Percentiles rank a stretch among this genome's conserved stretches.
Evolutionary conservation across 768 basidiomycete species (phyloP).

Genomic region (Solioccasus polychromus): DNA sequence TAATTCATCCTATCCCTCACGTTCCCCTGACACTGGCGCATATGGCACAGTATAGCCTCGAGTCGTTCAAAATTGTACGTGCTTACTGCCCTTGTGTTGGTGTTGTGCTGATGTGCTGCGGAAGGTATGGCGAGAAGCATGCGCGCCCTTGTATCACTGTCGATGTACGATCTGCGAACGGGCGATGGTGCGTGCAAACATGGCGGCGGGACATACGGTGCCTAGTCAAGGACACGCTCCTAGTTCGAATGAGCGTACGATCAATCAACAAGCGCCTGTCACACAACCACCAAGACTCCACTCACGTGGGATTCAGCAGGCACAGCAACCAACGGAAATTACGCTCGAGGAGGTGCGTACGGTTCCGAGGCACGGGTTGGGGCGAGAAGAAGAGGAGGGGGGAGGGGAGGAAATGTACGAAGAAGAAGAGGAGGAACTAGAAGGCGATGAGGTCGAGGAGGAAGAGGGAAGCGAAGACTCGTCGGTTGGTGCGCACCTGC

Average conservation of each 20-base stretch:
- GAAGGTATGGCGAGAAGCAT: constrained; percentile 75
- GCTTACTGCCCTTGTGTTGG: neutral
- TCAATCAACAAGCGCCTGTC: constrained; percentile 3
- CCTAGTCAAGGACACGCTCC: constrained; percentile 25
- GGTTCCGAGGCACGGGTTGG: constrained; percentile 17
- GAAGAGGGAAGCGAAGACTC: constrained; percentile 31
- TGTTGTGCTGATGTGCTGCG: constrained; percentile 1
- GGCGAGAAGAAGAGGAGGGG: constrained; percentile 32
- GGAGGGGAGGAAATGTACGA: constrained; percentile 23
- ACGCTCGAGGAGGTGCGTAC: constrained; percentile 24
- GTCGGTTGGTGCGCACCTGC: constrained; percentile 6
- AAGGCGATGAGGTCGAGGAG: constrained; percentile 26
- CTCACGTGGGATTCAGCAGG: constrained; percentile 9
- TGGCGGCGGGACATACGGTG: constrained; percentile 37
- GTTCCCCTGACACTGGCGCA: constrained; percentile 56
- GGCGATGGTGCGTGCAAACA: constrained; percentile 52
- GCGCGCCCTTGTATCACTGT: constrained; percentile 68
- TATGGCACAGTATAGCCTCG: constrained; percentile 55
- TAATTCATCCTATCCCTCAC: constrained; percentile 67
- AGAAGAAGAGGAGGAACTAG: constrained; percentile 23
- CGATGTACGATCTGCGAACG: constrained; percentile 73
- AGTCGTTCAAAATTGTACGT: constrained; percentile 57
- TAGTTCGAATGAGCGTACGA: constrained; percentile 2
- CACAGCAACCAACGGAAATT: constrained; percentile 19
- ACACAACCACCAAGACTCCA: constrained; percentile 3